Base-by-base conservation (phyloP, 345 rosid genomes). In the Aethionema arabicum region DNA sequence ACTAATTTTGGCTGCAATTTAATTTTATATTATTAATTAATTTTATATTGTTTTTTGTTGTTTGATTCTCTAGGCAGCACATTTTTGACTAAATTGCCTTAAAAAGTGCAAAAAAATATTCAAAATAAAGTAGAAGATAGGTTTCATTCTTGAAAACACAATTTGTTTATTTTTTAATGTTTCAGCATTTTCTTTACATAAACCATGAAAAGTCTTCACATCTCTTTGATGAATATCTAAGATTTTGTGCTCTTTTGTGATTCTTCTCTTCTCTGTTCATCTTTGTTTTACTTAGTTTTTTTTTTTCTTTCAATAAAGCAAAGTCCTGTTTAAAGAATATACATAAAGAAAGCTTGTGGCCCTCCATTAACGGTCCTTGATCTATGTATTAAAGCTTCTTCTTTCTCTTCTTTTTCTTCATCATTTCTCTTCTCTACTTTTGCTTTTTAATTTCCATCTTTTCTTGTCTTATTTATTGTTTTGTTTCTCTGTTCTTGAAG, bases 301-400 rank as follows among this genome's bases (percentile, higher is more conserved):
- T 43, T 43, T 43, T 68, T 48, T 43, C 12, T 43, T 43, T 43
- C 47, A 43, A 43, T 35, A 71, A 71, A 71, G 70, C 61, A 65
- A 1, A 57, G 35, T 70, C 52, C 31, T 70, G 42, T 56, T 70
- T 42, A 5, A 59, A 48, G 56, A 40, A 76, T 61, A 53, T 33
- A 6, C 69, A 13, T 9, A 56, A 67, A 54, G 68, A 50, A 42
- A 57, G 64, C 29, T 53, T 39, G 50, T 61, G 64, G 53, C 64
- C 64, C 72, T 65, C 66, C 75, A 68, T 72, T 61, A 61, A 73
- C 72, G 57, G 70, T 58, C 85, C 83, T 83, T 74, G 81, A 73
- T 78, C 76, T 47, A 76, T 67, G 85, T 63, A 79, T 76, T 74
- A 80, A 79, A 81, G 79, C 73, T 31, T 61, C 67, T n/a, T 56